Evolutionary conservation across 116 monocot species (phyloP).

Genomic region (Papilionanthe hybrid): DNA sequence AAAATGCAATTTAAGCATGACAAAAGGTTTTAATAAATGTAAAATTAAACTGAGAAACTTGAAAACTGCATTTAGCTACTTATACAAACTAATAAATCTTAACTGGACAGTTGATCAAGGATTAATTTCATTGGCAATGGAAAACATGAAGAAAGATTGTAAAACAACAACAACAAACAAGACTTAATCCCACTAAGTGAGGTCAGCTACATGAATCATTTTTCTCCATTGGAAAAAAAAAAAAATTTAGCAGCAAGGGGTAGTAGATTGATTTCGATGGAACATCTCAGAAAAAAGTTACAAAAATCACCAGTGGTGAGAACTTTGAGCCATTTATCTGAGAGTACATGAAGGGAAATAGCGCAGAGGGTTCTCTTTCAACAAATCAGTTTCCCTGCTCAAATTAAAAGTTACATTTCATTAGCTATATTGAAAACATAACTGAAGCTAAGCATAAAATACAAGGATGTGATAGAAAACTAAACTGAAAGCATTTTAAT

Average conservation of each 20-base stretch:
- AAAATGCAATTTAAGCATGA: too few relatives aligned
- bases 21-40: too few relatives aligned
- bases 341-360: conserved; percentile 61
- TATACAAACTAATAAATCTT: too few relatives aligned
- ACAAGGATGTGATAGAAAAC: background rate
- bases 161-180: too few relatives aligned
- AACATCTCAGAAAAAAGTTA: background rate
- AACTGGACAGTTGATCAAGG: too few relatives aligned
- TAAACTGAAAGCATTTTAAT: too few relatives aligned
- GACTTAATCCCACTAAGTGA: too few relatives aligned
- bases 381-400: conserved; percentile 78
- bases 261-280: background rate
- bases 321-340: conserved; percentile 17
- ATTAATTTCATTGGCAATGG: too few relatives aligned
- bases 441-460: background rate
- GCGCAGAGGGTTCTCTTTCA: conserved; percentile 78
- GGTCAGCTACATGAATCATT: too few relatives aligned
- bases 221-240: background rate
- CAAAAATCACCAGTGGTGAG: background rate
- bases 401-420: background rate
- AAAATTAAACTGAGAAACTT: too few relatives aligned
- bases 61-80: too few relatives aligned
- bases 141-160: too few relatives aligned
- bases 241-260: background rate
- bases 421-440: background rate